Evolutionary conservation across 306 rosid genomes (phyloP).

Genomic region (Prunus salicina): DNA sequence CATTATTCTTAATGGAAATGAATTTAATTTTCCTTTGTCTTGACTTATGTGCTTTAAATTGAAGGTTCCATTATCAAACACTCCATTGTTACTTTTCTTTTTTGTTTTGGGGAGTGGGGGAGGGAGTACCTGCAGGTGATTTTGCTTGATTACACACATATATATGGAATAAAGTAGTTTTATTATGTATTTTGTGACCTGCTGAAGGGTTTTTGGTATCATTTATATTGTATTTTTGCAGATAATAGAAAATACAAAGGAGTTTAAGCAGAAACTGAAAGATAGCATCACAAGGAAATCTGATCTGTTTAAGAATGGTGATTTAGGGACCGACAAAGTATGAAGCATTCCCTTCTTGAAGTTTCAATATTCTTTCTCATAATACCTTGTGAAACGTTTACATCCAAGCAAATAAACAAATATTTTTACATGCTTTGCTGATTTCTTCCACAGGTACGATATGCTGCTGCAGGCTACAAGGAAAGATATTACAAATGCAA

Average conservation of each 20-base stretch:
- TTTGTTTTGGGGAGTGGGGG: no score
- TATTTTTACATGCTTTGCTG: background rate
- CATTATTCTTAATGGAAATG: no score
- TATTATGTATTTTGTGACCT: no score
- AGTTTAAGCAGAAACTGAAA: constrained; percentile 24
- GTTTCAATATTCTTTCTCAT: background rate
- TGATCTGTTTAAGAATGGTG: constrained; percentile 30
- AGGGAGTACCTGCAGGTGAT: no score
- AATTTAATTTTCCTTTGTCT: no score
- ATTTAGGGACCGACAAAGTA: constrained; percentile 22
- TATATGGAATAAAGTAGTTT: no score
- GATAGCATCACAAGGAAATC: constrained; percentile 9
- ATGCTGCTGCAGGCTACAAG: constrained; percentile 34
- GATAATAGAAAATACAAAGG: constrained; percentile 47
- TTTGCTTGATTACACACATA: no score
- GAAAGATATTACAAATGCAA: constrained; percentile 51
- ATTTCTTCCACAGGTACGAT: constrained; percentile 33
- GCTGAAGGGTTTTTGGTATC: background rate
- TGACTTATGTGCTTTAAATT: no score
- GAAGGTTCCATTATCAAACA: no score
- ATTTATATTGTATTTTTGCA: constrained; percentile 8
- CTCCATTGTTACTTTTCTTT: no score
- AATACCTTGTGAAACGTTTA: background rate
- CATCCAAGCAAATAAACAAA: background rate
- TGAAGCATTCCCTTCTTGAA: background rate